A percentile compares a stretch with the other conserved stretches of the same genome.
These are phyloP conservation scores for Aspergillus sojae DNA, from an alignment of 2,329 filamentous ascomycete species.

Conservation along the genomic window DNA sequence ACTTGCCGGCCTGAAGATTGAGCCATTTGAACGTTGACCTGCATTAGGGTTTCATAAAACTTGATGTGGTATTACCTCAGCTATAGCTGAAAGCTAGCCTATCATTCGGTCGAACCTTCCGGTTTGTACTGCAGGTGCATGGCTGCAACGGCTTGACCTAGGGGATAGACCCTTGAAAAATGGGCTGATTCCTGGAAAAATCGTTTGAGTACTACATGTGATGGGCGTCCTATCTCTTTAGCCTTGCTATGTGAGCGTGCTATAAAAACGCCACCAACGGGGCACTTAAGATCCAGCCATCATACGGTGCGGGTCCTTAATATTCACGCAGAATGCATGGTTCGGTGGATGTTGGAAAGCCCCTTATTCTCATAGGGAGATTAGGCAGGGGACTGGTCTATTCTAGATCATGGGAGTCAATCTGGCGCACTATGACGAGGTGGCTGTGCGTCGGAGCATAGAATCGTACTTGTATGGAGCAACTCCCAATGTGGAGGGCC, in stretches of 20 bases:
- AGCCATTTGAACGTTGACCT: conserved; percentile 10
- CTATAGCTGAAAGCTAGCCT: background rate
- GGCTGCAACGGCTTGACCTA: background rate
- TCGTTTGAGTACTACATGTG: background rate
- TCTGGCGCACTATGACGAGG: background rate
- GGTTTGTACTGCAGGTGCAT: background rate
- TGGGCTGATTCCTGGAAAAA: background rate
- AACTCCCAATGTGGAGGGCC: background rate
- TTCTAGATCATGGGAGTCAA: background rate
- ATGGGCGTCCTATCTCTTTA: background rate
- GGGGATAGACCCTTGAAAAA: background rate
- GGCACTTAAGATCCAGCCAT: background rate
- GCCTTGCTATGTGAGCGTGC: background rate
- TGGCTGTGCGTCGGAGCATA: background rate
- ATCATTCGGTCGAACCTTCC: background rate
- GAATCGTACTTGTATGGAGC: background rate
- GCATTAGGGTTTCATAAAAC: too few species aligned
- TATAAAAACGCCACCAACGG: background rate
- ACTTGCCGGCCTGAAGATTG: conserved; percentile 36
- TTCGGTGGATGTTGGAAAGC: background rate
- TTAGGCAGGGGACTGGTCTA: background rate
- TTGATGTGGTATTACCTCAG: background rate
- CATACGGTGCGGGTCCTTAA: background rate
- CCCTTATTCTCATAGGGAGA: background rate
- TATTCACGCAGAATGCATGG: background rate